A percentile compares a stretch with the other conserved stretches of the same genome.
phyloP scores from a whole-genome alignment of 805 yeast species.

The Jamesozyma spencerorum region DNA sequence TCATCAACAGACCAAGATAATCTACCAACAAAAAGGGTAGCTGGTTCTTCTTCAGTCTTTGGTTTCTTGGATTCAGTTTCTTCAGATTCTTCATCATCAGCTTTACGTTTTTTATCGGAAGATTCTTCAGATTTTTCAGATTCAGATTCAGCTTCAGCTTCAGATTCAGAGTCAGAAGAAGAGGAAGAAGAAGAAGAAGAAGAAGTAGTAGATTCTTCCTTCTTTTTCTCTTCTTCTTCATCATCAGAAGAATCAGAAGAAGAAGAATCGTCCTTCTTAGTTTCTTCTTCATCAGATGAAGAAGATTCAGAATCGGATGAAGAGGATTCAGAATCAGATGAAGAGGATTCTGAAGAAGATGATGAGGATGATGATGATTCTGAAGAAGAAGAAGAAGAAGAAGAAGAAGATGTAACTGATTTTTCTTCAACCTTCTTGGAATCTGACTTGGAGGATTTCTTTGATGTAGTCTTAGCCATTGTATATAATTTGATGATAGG shows the following conservation, averaged over 20 bases:
- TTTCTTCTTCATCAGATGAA: slow-evolving; percentile 29
- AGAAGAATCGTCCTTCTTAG: slow-evolving; percentile 8
- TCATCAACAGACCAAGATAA: slow-evolving; percentile 96
- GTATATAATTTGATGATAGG: too few relatives aligned
- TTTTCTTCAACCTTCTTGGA: slow-evolving; percentile 18
- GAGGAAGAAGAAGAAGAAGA: slow-evolving; percentile 5
- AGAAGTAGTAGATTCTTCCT: slow-evolving; percentile 28
- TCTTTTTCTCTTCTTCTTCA: slow-evolving; percentile 27
- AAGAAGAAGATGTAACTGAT: slow-evolving; percentile 12
- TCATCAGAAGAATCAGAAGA: slow-evolving; percentile 8
- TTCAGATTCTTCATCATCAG: slow-evolving; percentile 27
- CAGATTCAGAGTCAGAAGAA: slow-evolving; percentile 6
- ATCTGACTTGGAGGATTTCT: slow-evolving; percentile 23
- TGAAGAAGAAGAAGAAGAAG: slow-evolving; percentile 3
- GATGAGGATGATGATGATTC: slow-evolving; percentile 9
- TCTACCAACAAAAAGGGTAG: slow-evolving; percentile 93
- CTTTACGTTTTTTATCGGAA: slow-evolving; percentile 29
- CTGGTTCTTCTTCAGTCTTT: slow-evolving; percentile 52
- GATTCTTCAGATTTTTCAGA: slow-evolving; percentile 27
- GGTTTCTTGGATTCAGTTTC: slow-evolving; percentile 44
- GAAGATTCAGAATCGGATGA: slow-evolving; percentile 14
- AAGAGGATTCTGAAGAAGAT: slow-evolving; percentile 5
- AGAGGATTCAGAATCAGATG: slow-evolving; percentile 5
- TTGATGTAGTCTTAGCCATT: slow-evolving; percentile 24
- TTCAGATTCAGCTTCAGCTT: slow-evolving; percentile 16